Evolutionary conservation across 192 early-diverging fungal species (phyloP), one percentile per base, ranked within the genome.

Genomic region (Haplosporangium gracile): DNA sequence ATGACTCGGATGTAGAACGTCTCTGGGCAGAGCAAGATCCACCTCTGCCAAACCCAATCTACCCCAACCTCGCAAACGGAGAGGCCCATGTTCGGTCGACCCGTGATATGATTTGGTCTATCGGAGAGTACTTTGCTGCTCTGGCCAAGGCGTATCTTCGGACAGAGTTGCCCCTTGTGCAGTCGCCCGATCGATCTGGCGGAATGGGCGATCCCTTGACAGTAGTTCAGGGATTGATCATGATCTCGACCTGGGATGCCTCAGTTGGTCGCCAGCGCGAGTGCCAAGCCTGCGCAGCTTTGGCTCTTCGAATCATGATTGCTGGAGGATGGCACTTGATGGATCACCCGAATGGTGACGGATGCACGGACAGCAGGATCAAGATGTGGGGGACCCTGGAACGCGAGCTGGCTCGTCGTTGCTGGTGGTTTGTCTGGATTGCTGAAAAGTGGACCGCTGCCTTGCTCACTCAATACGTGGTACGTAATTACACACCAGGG

Each of bases 331-430:
- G 84, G 84, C 84, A 86, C 65, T 42, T 86, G 39, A 86, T 86
- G 84, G 84, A 86, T 47, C 84, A 86, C 26, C 84, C 84, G 24
- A 81, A 75, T 47, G 84, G 84, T 16, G 84, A 86, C 26, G 84
- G 84, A 29, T 86, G 84, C 47, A 86, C 84, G 51, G 84, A 86
- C 38, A 81, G 79, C 43, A 80, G 79, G 47, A 86, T 86, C 63
- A 86, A 81, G 69, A 86, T 86, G 84, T 86, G 84, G 84, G 84
- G 84, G 13, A 86, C 84, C 9, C 53, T 86, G 71, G 84, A 86
- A 68, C 78, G 84, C 60, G 84, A 86, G 79, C 79, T 86, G 74
- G 84, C 84, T 75, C 84, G 84, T 40, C 84, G 84, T 72, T 86
- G 84, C 42, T 86, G 84, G 84, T 86, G 84, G 84, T 65, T 76